Evolutionary conservation across 2,329 filamentous ascomycete genomes (phyloP), one percentile per base, ranked within the genome.

Genomic region (Salinomyces thailandicus): DNA sequence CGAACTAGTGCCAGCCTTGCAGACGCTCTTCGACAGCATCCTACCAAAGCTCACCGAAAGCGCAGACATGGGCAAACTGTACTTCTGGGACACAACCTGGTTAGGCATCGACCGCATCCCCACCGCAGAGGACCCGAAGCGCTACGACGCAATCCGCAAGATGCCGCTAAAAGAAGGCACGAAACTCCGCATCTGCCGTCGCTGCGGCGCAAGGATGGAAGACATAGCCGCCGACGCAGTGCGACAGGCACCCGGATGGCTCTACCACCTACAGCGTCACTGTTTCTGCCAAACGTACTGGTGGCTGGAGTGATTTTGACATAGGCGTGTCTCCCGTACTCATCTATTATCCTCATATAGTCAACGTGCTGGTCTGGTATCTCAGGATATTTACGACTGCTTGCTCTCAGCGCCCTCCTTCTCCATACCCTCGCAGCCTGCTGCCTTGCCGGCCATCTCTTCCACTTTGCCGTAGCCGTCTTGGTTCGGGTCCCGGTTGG

Each of bases 391-490:
- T 22, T 42, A 34, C 40, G 18, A 15, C 30, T 19, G 41, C 52
- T 54, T 53, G 33, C 72, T 77, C 13, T 63, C 67, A 11, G 61
- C 64, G 0, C 77, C 77, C 56, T 81, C 77, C 37, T 69, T 67
- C 57, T 72, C 62, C 79, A 84, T 83, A 0, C 79, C 79, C 57
- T 79, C 74, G 46, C 79, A 84, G 0, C 79, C 79, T 0, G 74
- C 69, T 1, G 71, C 59, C 51, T 72, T 73, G 5, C 79, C 79
- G 0, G 75, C 72, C 32, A 77, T 52, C 62, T 82, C 73, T 55
- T 85, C 79, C 2, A 67, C 66, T 50, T 71, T 74, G 22, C 79
- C 79, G 37, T 70, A 75, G 0, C 78, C 78, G 29, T 71, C 62
- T 5, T 57, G 51, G 2, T 58, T 48, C 1, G 69, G 54, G 46